Conservation (phyloP, 2,329 filamentous ascomycete species). For the Boeremia exigua region DNA sequence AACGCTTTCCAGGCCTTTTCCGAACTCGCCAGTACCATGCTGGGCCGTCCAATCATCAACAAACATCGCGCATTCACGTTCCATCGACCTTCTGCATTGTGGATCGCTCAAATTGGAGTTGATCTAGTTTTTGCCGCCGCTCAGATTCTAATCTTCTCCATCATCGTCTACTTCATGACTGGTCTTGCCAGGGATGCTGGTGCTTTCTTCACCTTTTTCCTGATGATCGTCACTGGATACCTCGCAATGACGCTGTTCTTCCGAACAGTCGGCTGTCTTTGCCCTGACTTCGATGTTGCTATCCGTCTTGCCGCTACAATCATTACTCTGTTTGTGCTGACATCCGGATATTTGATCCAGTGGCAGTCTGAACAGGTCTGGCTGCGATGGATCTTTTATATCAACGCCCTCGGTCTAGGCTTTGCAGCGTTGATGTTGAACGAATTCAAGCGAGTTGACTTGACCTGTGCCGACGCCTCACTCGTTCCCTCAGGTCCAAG, state of each 20-base stretch:
- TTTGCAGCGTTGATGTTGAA: slow-evolving; percentile 86
- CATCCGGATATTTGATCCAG: slow-evolving; percentile 83
- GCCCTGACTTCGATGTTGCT: slow-evolving; percentile 83
- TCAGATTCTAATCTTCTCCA: slow-evolving; percentile 64
- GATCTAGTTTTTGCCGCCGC: slow-evolving; percentile 74
- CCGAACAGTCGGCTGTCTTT: slow-evolving; percentile 65
- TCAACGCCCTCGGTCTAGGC: slow-evolving; percentile 77
- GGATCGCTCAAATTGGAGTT: slow-evolving; percentile 82
- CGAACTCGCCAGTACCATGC: slow-evolving; percentile 77
- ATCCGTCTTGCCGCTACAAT: slow-evolving; percentile 79
- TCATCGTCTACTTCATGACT: slow-evolving; percentile 60
- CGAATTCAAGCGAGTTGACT: slow-evolving; percentile 73
- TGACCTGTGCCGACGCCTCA: slow-evolving; percentile 72
- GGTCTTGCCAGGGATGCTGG: slow-evolving; percentile 54
- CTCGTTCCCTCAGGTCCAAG: slow-evolving; percentile 73
- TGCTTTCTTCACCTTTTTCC: slow-evolving; percentile 56
- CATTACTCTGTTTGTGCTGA: slow-evolving; percentile 82
- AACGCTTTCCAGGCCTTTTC: slow-evolving; percentile 88
- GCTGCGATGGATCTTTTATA: slow-evolving; percentile 83
- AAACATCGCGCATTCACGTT: slow-evolving; percentile 87
- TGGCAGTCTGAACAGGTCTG: slow-evolving; percentile 77
- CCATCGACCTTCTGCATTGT: slow-evolving; percentile 79
- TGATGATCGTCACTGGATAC: slow-evolving; percentile 52
- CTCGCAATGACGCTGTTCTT: slow-evolving; percentile 55
- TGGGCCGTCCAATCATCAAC: slow-evolving; percentile 77